These are phyloP conservation scores for Aspergillus viridinutans DNA, from an alignment of 2,329 filamentous ascomycete species.

Conservation along the genomic window DNA sequence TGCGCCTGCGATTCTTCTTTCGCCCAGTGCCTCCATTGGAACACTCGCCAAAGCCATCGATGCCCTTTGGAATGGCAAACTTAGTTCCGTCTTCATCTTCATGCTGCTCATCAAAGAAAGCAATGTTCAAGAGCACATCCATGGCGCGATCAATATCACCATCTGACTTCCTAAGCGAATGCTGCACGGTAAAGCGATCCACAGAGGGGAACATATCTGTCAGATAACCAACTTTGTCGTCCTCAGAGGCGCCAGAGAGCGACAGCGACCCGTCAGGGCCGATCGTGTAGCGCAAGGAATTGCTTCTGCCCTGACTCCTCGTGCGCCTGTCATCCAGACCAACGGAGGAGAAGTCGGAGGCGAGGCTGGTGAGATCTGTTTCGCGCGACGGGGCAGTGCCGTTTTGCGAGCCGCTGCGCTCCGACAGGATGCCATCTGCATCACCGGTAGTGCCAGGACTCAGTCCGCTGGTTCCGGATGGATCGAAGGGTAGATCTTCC, in stretches of 20 bases:
- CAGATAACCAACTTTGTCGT: constrained; percentile 62
- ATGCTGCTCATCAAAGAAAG: constrained; percentile 67
- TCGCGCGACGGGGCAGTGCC: constrained; percentile 39
- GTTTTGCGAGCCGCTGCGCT: constrained; percentile 26
- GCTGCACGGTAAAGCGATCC: constrained; percentile 60
- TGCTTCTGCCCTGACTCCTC: constrained; percentile 10
- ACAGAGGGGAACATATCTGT: constrained; percentile 68
- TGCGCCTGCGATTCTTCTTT: constrained; percentile 43
- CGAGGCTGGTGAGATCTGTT: constrained; percentile 49
- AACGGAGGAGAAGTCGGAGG: constrained; percentile 42
- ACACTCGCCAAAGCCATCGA: constrained; percentile 73
- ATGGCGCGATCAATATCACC: constrained; percentile 67
- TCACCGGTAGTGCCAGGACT: constrained; percentile 20
- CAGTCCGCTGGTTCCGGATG: constrained; percentile 62
- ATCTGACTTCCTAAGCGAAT: constrained; percentile 63
- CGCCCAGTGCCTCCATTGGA: constrained; percentile 42
- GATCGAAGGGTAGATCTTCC: constrained; percentile 64
- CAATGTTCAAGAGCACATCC: constrained; percentile 74
- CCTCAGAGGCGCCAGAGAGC: constrained; percentile 34
- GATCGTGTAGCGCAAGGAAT: constrained; percentile 24
- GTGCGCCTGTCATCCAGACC: constrained; percentile 22
- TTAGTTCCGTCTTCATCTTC: constrained; percentile 46
- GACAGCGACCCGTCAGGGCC: constrained; percentile 24
- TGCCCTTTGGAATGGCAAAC: constrained; percentile 57
- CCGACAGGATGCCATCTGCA: constrained; percentile 20